Evolutionary conservation across 208 protist species (phyloP).

Genomic region (Leishmania martiniquensis): DNA sequence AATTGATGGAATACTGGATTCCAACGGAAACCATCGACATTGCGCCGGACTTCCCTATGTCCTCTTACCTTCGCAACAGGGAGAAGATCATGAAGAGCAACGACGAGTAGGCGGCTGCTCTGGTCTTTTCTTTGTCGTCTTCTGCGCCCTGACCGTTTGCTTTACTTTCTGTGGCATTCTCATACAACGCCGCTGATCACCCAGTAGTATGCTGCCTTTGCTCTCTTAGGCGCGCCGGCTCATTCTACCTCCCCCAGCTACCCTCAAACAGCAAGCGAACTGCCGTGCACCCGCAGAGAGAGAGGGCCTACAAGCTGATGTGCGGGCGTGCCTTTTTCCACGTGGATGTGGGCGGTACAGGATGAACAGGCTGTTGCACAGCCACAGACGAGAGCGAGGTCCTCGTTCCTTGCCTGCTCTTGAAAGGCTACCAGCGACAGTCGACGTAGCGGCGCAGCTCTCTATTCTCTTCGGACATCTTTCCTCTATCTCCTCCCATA

Average conservation of each 20-base stretch:
- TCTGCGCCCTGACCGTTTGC: not conserved
- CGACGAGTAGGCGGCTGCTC: not conserved
- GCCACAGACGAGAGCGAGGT: not conserved
- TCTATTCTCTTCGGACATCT: not conserved
- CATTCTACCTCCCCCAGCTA: not conserved
- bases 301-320: not conserved
- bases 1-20: slow-evolving; percentile 79
- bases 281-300: not conserved
- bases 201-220: not conserved
- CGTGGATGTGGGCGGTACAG: not conserved
- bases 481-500: too few relatives aligned
- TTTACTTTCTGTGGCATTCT: slow-evolving; percentile 3
- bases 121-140: slow-evolving; percentile 18
- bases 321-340: not conserved
- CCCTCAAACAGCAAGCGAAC: not conserved
- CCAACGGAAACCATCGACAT: slow-evolving; percentile 89
- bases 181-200: not conserved
- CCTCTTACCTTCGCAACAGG: slow-evolving; percentile 70
- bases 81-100: slow-evolving; percentile 70
- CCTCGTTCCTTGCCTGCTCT: not conserved
- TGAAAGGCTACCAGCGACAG: not conserved
- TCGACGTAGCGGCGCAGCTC: slow-evolving; percentile 1
- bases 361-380: not conserved
- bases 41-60: slow-evolving; percentile 92
- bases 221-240: not conserved